Conservation (phyloP, 2,329 filamentous ascomycete species). For the Cytospora chrysosperma region DNA sequence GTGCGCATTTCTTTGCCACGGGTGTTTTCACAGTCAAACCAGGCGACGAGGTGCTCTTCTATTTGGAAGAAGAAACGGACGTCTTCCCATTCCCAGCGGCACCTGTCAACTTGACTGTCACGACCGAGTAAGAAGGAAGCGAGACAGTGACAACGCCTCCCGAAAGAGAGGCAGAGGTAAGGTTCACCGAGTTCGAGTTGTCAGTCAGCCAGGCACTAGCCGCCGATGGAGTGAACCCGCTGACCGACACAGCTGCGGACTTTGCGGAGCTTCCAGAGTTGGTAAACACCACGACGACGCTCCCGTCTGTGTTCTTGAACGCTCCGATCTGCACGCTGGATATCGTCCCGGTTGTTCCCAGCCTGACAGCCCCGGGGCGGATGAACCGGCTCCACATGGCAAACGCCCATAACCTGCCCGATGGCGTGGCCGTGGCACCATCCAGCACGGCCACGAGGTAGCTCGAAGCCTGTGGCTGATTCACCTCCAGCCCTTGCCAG, state of each 20-base stretch:
- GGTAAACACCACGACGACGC: conserved; percentile 33
- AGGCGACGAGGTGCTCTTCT: background rate
- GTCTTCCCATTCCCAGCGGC: background rate
- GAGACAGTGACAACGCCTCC: conserved; percentile 27
- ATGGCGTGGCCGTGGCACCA: conserved; percentile 27
- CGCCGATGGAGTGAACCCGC: conserved; percentile 30
- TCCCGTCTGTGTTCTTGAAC: conserved; percentile 36
- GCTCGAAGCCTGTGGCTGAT: conserved; percentile 25
- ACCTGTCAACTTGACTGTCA: conserved; percentile 29
- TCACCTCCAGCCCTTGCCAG: conserved; percentile 38
- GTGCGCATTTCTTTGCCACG: background rate
- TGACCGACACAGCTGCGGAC: conserved; percentile 32
- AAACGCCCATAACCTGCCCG: conserved; percentile 33
- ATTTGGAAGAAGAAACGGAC: background rate
- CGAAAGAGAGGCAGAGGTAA: conserved; percentile 24
- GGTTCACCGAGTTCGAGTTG: conserved; percentile 31
- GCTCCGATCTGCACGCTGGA: conserved; percentile 29
- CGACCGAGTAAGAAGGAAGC: conserved; percentile 27
- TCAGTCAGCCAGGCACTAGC: conserved; percentile 39
- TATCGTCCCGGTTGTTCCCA: conserved; percentile 29
- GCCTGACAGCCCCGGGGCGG: conserved; percentile 32
- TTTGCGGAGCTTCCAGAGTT: conserved; percentile 32
- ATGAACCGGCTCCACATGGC: conserved; percentile 34
- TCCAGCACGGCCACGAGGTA: conserved; percentile 26
- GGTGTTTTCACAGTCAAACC: background rate